Evolutionary conservation across 169 alveolate species (phyloP), one percentile per base, ranked within the genome.

Genomic region (Cryptosporidium muris): DNA sequence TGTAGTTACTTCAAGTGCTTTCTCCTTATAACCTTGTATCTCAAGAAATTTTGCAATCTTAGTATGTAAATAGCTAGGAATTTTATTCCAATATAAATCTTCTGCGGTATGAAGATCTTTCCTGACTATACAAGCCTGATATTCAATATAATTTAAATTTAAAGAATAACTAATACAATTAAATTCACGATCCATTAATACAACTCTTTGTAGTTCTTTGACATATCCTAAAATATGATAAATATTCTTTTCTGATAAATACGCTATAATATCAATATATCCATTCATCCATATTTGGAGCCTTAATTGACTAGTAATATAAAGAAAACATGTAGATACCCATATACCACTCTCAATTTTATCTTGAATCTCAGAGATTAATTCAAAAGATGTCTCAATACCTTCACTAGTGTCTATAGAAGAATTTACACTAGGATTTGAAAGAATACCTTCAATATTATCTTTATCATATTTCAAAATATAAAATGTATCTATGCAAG

Each of bases 1-100:
- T 11, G 81, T 90, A 37, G 98, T 92, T 38, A 95, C 90, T 54
- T 91, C 80, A 68, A 95, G 92, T 40, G 98, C 98, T 82, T 92
- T 80, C 64, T 96, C 96, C 81, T 93, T 92, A 65, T 92, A 89
- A 42, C 97, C 97, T 52, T 94, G 90, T 25, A 93, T 88, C 53
- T 96, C 98, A 81, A 96, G 82, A 88, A 97, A 95, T 64, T 92
- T 92, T 43, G 98, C 96, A 63, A 96, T 91, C 74, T 93, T 95
- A 64, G 95, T 95, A 66, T 82, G 90, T 68, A 91, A 88, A n/a
- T 91, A 51, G 34, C 90, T 89, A 45, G 96, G 96, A 12, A 92
- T 88, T 9, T 48, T 74, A 65, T 81, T 81, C 65, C 88, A 67
- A 81, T 89, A 48, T 51, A 90, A 64, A 64, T 81, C 82, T 90